These are phyloP conservation scores for Nicotiana otophora DNA, from an alignment of 257 asterid species.

Conservation along the genomic window DNA sequence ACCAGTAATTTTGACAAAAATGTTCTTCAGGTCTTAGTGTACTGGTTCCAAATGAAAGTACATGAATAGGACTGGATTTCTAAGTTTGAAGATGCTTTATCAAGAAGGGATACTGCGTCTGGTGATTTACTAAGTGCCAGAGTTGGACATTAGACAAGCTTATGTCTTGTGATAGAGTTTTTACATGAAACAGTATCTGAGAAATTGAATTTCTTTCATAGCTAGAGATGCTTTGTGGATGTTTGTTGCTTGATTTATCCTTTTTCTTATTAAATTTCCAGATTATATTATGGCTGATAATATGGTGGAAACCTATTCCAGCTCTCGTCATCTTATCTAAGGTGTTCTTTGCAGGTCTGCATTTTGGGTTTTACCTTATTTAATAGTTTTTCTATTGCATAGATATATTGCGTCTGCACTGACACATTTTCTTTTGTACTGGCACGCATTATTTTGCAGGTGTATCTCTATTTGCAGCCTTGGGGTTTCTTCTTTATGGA, in stretches of 20 bases:
- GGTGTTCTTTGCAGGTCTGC: slow-evolving; percentile 92
- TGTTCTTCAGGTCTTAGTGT: neutral
- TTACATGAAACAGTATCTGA: neutral
- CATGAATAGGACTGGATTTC: neutral
- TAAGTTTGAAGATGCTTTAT: neutral
- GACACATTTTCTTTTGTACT: slow-evolving; percentile 17
- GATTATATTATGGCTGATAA: slow-evolving; percentile 70
- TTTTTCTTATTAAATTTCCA: slow-evolving; percentile 27
- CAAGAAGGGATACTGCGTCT: neutral
- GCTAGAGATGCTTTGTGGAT: neutral
- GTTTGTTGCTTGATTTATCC: neutral
- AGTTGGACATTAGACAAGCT: neutral
- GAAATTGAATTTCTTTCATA: neutral
- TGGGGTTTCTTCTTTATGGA: slow-evolving; percentile 93
- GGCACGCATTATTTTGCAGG: slow-evolving; percentile 44
- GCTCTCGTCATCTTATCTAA: slow-evolving; percentile 61
- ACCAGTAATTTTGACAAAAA: neutral
- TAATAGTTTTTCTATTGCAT: neutral
- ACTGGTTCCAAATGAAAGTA: neutral
- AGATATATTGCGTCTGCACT: neutral
- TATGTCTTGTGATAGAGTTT: neutral
- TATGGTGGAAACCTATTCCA: slow-evolving; percentile 86
- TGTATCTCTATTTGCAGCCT: slow-evolving; percentile 81
- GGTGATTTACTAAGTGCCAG: neutral
- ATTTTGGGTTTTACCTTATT: neutral